These are phyloP conservation scores for Puya raimondii DNA, from an alignment of 176 grass and related monocot species.

Conservation along the genomic window DNA sequence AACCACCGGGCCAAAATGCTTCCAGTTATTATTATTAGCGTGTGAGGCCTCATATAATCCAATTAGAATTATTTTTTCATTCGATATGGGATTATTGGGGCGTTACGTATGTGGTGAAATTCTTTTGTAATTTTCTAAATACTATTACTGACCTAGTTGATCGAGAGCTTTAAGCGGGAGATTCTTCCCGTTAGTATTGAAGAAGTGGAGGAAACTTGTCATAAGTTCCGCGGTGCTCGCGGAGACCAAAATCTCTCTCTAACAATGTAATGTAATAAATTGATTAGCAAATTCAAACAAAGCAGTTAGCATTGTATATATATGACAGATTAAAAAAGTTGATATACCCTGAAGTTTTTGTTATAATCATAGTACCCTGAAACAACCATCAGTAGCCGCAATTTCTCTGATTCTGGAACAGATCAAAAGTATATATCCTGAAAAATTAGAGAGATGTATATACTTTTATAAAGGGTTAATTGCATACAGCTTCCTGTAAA, in stretches of 20 bases:
- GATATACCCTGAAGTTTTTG: constrained; percentile 19
- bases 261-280: background rate
- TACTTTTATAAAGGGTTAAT: no score
- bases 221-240: constrained; percentile 4
- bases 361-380: constrained; percentile 13
- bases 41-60: no score
- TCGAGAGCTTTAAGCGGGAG: constrained; percentile 13
- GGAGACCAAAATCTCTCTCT: constrained; percentile 19
- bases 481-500: no score
- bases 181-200: constrained; percentile 3
- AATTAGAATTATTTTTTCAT: no score
- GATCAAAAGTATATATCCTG: background rate
- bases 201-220: constrained; percentile 13
- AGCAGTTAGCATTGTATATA: background rate
- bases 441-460: background rate
- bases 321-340: background rate
- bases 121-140: background rate
- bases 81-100: no score
- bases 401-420: constrained; percentile 8
- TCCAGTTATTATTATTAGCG: no score
- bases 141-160: background rate
- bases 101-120: no score
- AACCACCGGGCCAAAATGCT: no score
- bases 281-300: background rate
- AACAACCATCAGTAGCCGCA: constrained; percentile 16